Percentiles rank a stretch among this genome's conserved stretches.
phyloP scores from a whole-genome alignment of 768 basidiomycete genomes.

The Agrocybe praecox region DNA sequence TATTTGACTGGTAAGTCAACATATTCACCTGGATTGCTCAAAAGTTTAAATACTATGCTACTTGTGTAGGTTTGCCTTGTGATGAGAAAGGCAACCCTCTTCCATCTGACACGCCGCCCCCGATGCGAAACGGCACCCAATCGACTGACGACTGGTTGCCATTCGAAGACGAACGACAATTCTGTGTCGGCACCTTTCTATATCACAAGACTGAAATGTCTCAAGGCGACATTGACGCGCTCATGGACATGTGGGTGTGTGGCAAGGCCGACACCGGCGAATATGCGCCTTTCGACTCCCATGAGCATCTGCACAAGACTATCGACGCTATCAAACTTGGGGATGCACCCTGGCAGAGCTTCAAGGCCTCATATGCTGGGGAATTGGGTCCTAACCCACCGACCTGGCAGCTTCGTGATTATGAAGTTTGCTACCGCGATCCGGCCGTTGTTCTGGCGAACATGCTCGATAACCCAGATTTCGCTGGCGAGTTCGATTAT shows the following conservation, averaged over 20 bases:
- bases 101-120: too few species aligned
- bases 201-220: too few species aligned
- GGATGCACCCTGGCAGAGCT: not conserved
- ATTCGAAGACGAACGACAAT: not conserved
- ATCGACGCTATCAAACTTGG: not conserved
- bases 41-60: too few species aligned
- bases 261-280: not conserved
- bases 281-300: not conserved
- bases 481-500: constrained; percentile 3
- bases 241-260: too few species aligned
- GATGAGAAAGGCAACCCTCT: too few species aligned
- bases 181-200: too few species aligned
- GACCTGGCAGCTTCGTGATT: not conserved
- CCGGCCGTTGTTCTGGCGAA: not conserved
- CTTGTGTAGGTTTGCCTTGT: too few species aligned
- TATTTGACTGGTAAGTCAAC: too few species aligned
- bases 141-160: not conserved
- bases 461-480: constrained; percentile 3
- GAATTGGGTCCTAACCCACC: not conserved
- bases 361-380: not conserved
- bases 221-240: too few species aligned
- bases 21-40: too few species aligned
- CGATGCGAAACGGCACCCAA: too few species aligned
- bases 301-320: not conserved
- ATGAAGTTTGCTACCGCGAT: not conserved